These are phyloP conservation scores for Bacidia rubella DNA, from an alignment of 495 filamentous ascomycete genomes.

Conservation along the genomic window DNA sequence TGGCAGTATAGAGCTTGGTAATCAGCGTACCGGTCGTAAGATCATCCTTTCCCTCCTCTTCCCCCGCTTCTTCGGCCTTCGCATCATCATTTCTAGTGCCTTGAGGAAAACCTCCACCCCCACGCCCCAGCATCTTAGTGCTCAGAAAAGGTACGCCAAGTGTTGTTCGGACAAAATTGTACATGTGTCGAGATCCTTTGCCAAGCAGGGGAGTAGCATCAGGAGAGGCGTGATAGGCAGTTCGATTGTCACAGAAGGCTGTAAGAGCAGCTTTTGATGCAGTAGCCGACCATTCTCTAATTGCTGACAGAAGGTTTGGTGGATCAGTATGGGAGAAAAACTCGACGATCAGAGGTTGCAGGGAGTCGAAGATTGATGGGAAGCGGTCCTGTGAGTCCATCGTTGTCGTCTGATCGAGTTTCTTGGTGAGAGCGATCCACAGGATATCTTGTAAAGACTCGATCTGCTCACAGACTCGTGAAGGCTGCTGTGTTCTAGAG, in stretches of 20 bases:
- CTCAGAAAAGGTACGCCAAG: conserved; percentile 11
- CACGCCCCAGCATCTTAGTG: background rate
- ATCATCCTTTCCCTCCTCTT: background rate
- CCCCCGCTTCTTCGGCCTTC: background rate
- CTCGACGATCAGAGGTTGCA: background rate
- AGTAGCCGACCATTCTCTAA: conserved; percentile 1
- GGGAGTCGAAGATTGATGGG: background rate
- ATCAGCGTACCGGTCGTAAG: background rate
- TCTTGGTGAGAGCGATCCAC: background rate
- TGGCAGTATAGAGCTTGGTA: background rate
- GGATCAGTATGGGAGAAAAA: background rate
- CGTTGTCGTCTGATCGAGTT: background rate
- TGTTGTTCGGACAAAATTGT: conserved; percentile 6
- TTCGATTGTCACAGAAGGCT: conserved; percentile 3
- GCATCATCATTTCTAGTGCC: background rate
- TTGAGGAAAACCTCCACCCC: background rate
- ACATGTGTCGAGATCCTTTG: conserved; percentile 14
- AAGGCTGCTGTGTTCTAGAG: no score
- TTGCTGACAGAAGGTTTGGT: background rate
- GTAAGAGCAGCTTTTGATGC: background rate
- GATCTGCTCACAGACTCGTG: no score
- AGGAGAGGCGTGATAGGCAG: background rate
- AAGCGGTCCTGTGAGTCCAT: conserved; percentile 5
- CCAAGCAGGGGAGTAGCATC: conserved; percentile 12
- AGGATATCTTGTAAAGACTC: background rate